Evolutionary conservation across 2,329 filamentous ascomycete species (phyloP), one percentile per base, ranked within the genome.

Genomic region (Botrytis aclada): DNA sequence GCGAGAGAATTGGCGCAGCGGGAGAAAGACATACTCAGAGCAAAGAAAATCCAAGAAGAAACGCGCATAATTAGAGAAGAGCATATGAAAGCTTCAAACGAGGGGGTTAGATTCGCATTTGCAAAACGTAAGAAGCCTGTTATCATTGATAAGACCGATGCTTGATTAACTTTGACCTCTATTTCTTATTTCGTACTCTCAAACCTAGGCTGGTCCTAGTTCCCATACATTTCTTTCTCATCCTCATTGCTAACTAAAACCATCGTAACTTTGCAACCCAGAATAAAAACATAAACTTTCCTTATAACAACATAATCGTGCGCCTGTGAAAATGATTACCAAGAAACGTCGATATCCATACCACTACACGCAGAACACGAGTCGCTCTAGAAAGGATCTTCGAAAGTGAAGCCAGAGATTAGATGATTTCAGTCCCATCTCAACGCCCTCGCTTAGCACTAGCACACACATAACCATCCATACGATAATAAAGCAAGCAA

Each of bases 61-160:
- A 25, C 0, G 51, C n/a, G 29, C 56, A 10, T 10, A 12, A 1
- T 1, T 25, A 2, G 20, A 34, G 4, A 32, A 29, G 20, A 22
- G 29, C 25, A 3, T 3, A 0, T 61, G 16, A 12, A 2, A 22
- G 2, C 7, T 39, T 0, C 34, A 9, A 39, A 37, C 14, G 0
- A 60, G 32, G 20, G 10, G 0, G 34, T 39, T 39, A 25, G 34
- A 61, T 22, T 25, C 16, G 32, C 5, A 61, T 61, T 39, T 8
- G 18, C 0, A 2, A 39, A 25, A 12, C 5, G 16, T 4, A 14
- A n/a, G 16, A 61, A 37, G 22, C 10, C 32, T n/a, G 20, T 16
- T 9, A 16, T 61, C 20, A n/a, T 39, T 61, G 22, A 18, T n/a
- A 22, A 14, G 12, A 39, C 32, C 22, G 58, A 39, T 25, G 20